Evolutionary conservation across 2,329 filamentous ascomycete species (phyloP).

Genomic region (Fusarium secorum): DNA sequence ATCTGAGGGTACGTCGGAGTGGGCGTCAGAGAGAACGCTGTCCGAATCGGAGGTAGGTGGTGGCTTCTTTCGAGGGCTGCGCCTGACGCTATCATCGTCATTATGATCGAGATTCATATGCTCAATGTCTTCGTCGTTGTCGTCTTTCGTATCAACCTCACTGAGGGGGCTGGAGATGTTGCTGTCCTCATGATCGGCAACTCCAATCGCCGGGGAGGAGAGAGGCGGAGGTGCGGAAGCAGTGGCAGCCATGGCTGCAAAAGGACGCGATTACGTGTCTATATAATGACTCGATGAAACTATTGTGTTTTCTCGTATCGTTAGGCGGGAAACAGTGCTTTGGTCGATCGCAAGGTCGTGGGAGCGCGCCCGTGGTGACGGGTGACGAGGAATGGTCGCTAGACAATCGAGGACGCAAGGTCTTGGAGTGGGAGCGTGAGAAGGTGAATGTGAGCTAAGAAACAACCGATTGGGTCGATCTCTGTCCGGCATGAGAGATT

Average conservation of each 20-base stretch:
- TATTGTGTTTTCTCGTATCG: neutral
- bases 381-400: conserved; percentile 26
- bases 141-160: conserved; percentile 84
- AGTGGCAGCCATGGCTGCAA: conserved; percentile 60
- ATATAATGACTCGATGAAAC: conserved; percentile 10
- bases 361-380: conserved; percentile 30
- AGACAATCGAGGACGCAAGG: conserved; percentile 4
- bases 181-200: conserved; percentile 67
- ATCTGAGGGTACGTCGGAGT: conserved; percentile 50
- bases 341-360: conserved; percentile 29
- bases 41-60: conserved; percentile 55
- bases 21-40: conserved; percentile 64
- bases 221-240: conserved; percentile 59
- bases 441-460: neutral
- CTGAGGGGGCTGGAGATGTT: conserved; percentile 89
- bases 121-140: conserved; percentile 73
- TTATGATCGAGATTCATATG: conserved; percentile 59
- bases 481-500: conserved; percentile 20
- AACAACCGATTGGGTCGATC: conserved; percentile 13
- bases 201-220: conserved; percentile 50
- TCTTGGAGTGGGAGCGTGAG: neutral
- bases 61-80: conserved; percentile 39
- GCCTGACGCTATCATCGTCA: conserved; percentile 44
- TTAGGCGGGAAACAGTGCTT: conserved; percentile 1
- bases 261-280: conserved; percentile 26